Conservation (phyloP, 768 basidiomycete species). For the Pulveroboletus sp. region DNA sequence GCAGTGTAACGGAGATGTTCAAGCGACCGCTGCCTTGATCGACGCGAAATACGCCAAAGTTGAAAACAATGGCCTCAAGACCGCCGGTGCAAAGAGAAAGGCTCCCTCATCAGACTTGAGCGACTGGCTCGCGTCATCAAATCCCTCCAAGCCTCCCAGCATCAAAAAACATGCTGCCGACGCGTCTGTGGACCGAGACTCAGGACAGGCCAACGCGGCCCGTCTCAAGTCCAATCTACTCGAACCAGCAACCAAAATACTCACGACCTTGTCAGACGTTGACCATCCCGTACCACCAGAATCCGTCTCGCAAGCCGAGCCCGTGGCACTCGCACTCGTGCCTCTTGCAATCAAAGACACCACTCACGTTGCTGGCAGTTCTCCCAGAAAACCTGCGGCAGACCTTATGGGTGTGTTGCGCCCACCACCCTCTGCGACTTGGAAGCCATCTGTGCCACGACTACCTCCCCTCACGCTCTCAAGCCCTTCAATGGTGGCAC, state of each 20-base stretch:
- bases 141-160: slow-evolving; percentile 20
- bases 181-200: too few relatives aligned
- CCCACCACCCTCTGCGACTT: slow-evolving; percentile 43
- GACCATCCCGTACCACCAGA: too few relatives aligned
- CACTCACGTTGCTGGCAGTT: slow-evolving; percentile 9
- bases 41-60: slow-evolving; percentile 27
- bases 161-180: slow-evolving; percentile 15
- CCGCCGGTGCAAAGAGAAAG: slow-evolving; percentile 41
- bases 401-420: slow-evolving; percentile 59
- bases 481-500: slow-evolving; percentile 59
- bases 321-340: too few relatives aligned
- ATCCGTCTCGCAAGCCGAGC: too few relatives aligned
- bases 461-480: slow-evolving; percentile 62
- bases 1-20: slow-evolving; percentile 52
- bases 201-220: too few relatives aligned
- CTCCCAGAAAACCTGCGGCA: slow-evolving; percentile 32
- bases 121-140: slow-evolving; percentile 46
- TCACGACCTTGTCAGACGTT: too few relatives aligned
- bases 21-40: slow-evolving; percentile 45
- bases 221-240: too few relatives aligned
- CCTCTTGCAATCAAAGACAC: slow-evolving; percentile 18
- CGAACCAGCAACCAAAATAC: too few relatives aligned
- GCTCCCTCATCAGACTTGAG: slow-evolving; percentile 46
- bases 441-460: slow-evolving; percentile 33
- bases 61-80: slow-evolving; percentile 13